A percentile compares a stretch with the other conserved stretches of the same genome.
phyloP scores from a whole-genome alignment of 768 basidiomycete genomes.

The Collybiopsis luxurians region DNA sequence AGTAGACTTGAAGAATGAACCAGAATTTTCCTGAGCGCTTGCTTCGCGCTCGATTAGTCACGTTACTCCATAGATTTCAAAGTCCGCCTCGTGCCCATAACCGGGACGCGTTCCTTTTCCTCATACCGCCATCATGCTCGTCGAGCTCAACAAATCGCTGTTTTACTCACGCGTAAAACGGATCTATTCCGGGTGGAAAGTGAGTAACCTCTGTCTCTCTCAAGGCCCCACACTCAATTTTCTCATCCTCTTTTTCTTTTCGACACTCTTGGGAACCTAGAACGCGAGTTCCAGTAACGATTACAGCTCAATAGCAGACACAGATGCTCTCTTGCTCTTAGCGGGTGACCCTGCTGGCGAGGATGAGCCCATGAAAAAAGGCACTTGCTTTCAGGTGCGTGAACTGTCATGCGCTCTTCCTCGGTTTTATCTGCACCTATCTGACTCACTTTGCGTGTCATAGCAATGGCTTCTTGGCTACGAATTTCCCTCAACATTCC shows the following conservation, averaged over 20 bases:
- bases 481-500: constrained; percentile 93
- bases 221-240: constrained; percentile 9
- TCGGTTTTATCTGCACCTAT: not conserved
- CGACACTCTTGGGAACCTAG: constrained; percentile 31
- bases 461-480: constrained; percentile 97
- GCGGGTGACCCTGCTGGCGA: constrained; percentile 81
- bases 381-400: constrained; percentile 86
- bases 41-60: too few relatives aligned
- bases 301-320: constrained; percentile 61
- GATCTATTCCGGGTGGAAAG: constrained; percentile 63
- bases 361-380: constrained; percentile 89
- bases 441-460: constrained; percentile 14
- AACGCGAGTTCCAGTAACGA: constrained; percentile 69
- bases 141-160: constrained; percentile 66
- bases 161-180: constrained; percentile 57
- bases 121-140: constrained; percentile 45
- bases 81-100: not conserved
- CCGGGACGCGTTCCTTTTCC: constrained; percentile 10
- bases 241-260: constrained; percentile 12
- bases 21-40: not conserved
- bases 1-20: constrained; percentile 40
- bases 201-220: constrained; percentile 28
- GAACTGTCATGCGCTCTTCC: not conserved
- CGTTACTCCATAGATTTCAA: not conserved
- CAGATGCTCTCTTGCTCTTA: constrained; percentile 66